A percentile compares a stretch with the other conserved stretches of the same genome.
Conservation (phyloP, 768 basidiomycete genomes). For the Lactarius psammicola region DNA sequence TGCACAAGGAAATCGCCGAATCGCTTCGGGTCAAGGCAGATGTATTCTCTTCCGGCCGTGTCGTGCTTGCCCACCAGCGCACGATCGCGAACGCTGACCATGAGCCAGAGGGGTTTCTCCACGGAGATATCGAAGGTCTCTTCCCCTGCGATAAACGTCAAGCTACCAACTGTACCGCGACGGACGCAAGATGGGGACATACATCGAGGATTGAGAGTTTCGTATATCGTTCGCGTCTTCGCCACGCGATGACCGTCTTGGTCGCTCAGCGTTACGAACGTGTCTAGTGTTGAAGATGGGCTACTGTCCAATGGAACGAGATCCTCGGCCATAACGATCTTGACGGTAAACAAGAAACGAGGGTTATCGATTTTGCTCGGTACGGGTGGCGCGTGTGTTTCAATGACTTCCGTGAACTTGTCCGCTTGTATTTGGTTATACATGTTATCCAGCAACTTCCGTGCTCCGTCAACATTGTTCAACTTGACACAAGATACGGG, state of each 20-base stretch:
- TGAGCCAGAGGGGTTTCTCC: slow-evolving; percentile 92
- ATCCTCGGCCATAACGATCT: slow-evolving; percentile 88
- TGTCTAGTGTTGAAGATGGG: slow-evolving; percentile 80
- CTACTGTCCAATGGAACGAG: slow-evolving; percentile 74
- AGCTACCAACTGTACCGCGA: slow-evolving; percentile 20
- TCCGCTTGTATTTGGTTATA: slow-evolving; percentile 91
- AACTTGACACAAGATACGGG: slow-evolving; percentile 95
- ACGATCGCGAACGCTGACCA: slow-evolving; percentile 91
- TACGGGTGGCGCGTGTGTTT: slow-evolving; percentile 59
- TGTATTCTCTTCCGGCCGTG: slow-evolving; percentile 84
- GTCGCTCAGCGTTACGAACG: slow-evolving; percentile 93
- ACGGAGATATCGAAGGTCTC: slow-evolving; percentile 96
- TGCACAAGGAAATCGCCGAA: slow-evolving; percentile 88
- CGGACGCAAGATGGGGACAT: slow-evolving; percentile 34
- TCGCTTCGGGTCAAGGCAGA: slow-evolving; percentile 86
- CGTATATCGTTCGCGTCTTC: slow-evolving; percentile 95
- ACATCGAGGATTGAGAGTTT: slow-evolving; percentile 89
- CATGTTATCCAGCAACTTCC: slow-evolving; percentile 88
- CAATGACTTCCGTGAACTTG: slow-evolving; percentile 66
- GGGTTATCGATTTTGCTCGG: slow-evolving; percentile 66
- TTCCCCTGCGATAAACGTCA: slow-evolving; percentile 64
- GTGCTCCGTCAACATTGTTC: slow-evolving; percentile 94
- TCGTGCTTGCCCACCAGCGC: slow-evolving; percentile 91
- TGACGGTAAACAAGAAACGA: slow-evolving; percentile 87
- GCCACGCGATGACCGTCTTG: slow-evolving; percentile 85